These are phyloP conservation scores for Conidiobolus incongruus DNA, from an alignment of 371 early-diverging fungal species.

Conservation along the genomic window DNA sequence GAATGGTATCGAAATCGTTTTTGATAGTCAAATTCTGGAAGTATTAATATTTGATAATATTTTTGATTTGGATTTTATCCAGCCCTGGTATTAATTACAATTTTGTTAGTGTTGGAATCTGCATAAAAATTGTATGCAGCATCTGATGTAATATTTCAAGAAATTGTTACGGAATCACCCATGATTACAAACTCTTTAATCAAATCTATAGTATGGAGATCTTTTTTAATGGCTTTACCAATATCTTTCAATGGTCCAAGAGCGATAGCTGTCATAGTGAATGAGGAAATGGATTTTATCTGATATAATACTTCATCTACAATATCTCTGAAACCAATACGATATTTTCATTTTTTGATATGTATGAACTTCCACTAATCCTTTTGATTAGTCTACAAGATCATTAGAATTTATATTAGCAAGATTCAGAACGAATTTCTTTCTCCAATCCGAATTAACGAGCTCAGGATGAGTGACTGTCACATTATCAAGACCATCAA, in stretches of 20 bases:
- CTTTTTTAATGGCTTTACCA: constrained; percentile 19
- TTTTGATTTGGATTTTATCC: constrained; percentile 10
- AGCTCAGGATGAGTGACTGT: constrained; percentile 13
- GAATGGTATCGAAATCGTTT: constrained; percentile 17
- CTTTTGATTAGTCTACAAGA: not conserved
- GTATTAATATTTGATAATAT: constrained; percentile 7
- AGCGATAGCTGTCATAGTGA: constrained; percentile 19
- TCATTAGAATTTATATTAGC: no score
- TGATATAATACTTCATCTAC: constrained; percentile 21
- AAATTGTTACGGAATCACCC: constrained; percentile 15
- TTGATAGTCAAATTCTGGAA: constrained; percentile 8
- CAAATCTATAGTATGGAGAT: constrained; percentile 17
- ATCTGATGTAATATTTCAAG: constrained; percentile 19
- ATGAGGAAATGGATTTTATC: constrained; percentile 13
- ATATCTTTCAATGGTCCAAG: constrained; percentile 29
- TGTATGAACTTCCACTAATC: not conserved
- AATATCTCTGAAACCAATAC: constrained; percentile 9
- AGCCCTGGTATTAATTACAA: constrained; percentile 14
- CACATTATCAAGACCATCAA: constrained; percentile 21
- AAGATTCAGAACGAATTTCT: constrained; percentile 2
- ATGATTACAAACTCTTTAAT: constrained; percentile 21
- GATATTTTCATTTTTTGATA: not conserved
- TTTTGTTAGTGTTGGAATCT: constrained; percentile 21
- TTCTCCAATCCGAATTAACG: constrained; percentile 17
- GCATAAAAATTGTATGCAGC: constrained; percentile 31